Base-by-base conservation (phyloP, 2,329 filamentous ascomycete species). In the Xylaria sp. region DNA sequence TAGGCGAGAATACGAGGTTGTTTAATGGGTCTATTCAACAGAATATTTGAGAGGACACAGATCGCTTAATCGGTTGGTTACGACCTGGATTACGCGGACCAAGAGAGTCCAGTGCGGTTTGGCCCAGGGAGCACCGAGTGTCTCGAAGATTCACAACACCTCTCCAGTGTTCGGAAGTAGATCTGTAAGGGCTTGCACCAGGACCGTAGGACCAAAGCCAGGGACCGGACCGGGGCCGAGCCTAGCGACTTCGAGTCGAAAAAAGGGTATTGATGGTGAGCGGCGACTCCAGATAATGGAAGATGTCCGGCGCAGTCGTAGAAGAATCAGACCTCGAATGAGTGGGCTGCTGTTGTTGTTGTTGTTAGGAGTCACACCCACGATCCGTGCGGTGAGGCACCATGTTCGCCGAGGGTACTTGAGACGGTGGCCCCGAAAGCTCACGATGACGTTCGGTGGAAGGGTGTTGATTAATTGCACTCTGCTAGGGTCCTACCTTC, bases 371-470 rank as follows among this genome's bases (percentile, higher is more conserved):
- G 25, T 43, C 30, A 5, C 36, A n/a, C 50, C 55, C 52, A 46
- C 60, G 48, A 58, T 39, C 10, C n/a, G 20, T 52, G 30, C n/a
- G 20, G 46, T 52, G 41, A 60, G 50, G 46, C 50, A 41, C 57
- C 68, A 70, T 70, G 25, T 60, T 68, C n/a, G 50, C 45, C 30
- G 28, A 60, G 28, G 34, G 32, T 46, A 55, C 20, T 34, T 52
- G 56, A 43, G 20, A 48, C n/a, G 34, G 56, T 61, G 57, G 43
- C 39, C 50, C 15, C 34, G 10, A 58, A 59, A 56, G 50, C 57
- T 64, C 53, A 65, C 67, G 67, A 69, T 69, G 67, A 69, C 67
- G 67, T 67, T 69, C 67, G 45, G 60, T 63, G 63, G 34, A 53
- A 46, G 65, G 41, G 41, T 58, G 59, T 43, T 34, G 18, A 62